A percentile compares a stretch with the other conserved stretches of the same genome.
phyloP scores from a whole-genome alignment of 1,284 basidiomycete genomes.

The Rhodotorula glutinis region DNA sequence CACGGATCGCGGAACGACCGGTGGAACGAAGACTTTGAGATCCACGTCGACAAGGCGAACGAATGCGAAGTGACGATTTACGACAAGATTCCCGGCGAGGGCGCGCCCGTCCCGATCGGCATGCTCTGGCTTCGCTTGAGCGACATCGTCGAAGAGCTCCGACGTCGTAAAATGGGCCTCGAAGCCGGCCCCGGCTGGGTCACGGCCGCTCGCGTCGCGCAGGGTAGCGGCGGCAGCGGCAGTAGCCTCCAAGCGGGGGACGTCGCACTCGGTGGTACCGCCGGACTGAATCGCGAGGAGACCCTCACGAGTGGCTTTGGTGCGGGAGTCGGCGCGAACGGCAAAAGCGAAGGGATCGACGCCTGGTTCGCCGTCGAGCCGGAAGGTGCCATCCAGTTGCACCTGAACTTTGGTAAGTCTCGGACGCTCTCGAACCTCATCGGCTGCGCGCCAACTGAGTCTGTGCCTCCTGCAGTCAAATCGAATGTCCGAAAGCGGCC shows the following conservation, averaged over 20 bases:
- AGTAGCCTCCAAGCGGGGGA: slow-evolving; percentile 1
- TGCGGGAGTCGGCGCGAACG: not conserved
- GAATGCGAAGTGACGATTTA: slow-evolving; percentile 97
- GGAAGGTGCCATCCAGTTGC: slow-evolving; percentile 83
- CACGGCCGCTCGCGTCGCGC: slow-evolving; percentile 61
- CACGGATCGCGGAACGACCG: slow-evolving; percentile 90
- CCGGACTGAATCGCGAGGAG: slow-evolving; percentile 12
- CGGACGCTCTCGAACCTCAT: not conserved
- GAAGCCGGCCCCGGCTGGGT: slow-evolving; percentile 80
- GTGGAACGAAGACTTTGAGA: slow-evolving; percentile 97
- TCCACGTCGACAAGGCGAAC: slow-evolving; percentile 94
- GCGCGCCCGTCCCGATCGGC: slow-evolving; percentile 78
- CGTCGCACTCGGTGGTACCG: not conserved
- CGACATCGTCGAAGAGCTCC: slow-evolving; percentile 89
- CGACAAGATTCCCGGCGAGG: slow-evolving; percentile 72
- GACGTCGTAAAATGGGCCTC: slow-evolving; percentile 84
- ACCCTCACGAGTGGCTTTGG: slow-evolving; percentile 8
- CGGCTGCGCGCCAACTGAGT: not conserved
- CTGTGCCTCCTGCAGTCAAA: slow-evolving; percentile 78
- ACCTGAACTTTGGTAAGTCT: slow-evolving; percentile 80
- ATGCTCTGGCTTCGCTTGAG: slow-evolving; percentile 93
- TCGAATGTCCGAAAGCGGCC: slow-evolving; percentile 94
- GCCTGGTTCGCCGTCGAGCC: slow-evolving; percentile 98
- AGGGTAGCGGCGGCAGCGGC: slow-evolving; percentile 26
- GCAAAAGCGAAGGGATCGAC: slow-evolving; percentile 64